These are phyloP conservation scores for Fabrea salina DNA, from an alignment of 169 alveolate species.

Conservation along the genomic window DNA sequence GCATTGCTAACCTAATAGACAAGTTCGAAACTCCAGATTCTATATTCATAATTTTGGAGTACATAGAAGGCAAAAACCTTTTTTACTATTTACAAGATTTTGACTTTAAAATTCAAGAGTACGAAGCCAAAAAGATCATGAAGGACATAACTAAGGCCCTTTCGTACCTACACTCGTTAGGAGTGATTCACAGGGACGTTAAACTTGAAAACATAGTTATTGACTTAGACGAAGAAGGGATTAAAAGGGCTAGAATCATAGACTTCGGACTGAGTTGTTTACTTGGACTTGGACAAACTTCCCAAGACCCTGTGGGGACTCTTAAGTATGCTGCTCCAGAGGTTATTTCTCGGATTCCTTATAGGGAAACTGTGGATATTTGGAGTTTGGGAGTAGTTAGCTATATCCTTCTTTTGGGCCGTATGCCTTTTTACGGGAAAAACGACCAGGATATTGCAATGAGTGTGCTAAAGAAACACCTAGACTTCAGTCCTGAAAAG, in stretches of 20 bases:
- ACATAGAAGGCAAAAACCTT: no score
- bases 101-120: neutral
- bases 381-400: conserved; percentile 43
- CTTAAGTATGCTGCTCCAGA: conserved; percentile 50
- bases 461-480: neutral
- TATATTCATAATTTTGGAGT: no score
- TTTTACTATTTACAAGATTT: no score
- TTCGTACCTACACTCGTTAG: neutral
- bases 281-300: conserved; percentile 37
- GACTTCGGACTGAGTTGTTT: conserved; percentile 48
- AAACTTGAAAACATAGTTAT: neutral
- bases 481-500: neutral
- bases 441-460: neutral
- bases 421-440: conserved; percentile 45
- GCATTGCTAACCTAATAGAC: no score
- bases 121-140: neutral
- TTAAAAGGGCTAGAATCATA: neutral
- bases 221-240: neutral
- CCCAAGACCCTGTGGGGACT: conserved; percentile 39
- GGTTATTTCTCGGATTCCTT: conserved; percentile 41
- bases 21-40: no score
- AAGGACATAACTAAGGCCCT: neutral
- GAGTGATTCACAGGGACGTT: conserved; percentile 23
- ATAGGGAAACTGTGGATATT: conserved; percentile 36
- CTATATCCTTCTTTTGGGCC: conserved; percentile 44